Base-by-base conservation (phyloP, 2,329 filamentous ascomycete genomes). In the Alternaria viburni region DNA sequence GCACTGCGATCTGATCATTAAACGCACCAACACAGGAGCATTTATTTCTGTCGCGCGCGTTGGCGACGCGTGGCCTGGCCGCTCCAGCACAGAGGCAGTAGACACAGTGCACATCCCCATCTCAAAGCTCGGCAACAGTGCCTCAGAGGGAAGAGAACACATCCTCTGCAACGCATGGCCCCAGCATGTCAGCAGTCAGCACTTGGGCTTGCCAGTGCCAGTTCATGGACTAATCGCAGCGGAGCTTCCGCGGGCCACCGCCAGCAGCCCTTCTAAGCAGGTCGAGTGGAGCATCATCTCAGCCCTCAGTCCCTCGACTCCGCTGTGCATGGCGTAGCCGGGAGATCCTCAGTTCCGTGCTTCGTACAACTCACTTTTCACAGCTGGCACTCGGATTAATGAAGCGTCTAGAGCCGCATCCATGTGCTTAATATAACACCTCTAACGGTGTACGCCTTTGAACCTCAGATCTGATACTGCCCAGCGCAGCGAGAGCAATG, bases 231-330 rank as follows among this genome's bases (percentile, higher is more conserved):
- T 36, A 52, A 52, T 41, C 49, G 32, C 21, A 41, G 28, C 49
- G 49, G 49, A 52, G 49, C 13, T 7, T 52, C 30, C 49, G 49
- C 49, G n/a, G 44, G 54, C 41, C 50, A 41, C 54, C 41, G 61
- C 64, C 61, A 61, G 64, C 64, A 61, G 51, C 28, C 54, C 51
- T 63, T 65, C 51, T 63, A 63, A 65, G 63, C 63, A 65, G 46
- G 21, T 54, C 30, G 25, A 32, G 49, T 41, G 46, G 46, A 57
- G 54, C 59, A 54, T 52, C 46, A 52, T 51, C 51, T 58, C 55
- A 47, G 54, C 54, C 46, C 54, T 61, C 49, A 32, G 59, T 57
- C 59, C 32, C 46, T 44, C 46, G 54, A 51, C 59, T 57, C 46
- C 15, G 41, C 54, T 46, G 13, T 41, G 17, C 32, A 19, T 36